These are phyloP conservation scores for Trypanosoma cruzi DNA, from an alignment of 208 protist species.

Conservation along the genomic window DNA sequence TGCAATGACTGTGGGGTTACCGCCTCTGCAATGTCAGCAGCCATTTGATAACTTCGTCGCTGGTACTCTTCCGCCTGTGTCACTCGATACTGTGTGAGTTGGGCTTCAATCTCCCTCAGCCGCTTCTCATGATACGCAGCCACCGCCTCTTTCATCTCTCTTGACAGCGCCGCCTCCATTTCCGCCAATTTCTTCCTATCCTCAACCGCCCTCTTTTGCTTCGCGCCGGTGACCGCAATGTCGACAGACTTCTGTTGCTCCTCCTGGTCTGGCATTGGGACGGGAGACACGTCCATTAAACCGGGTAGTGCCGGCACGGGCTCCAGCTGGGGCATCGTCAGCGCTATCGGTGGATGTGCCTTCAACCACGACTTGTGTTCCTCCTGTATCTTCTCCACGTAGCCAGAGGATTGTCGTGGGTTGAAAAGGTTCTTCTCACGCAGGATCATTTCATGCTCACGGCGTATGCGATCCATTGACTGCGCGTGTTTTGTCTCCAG, in stretches of 20 bases:
- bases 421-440: constrained; percentile 33
- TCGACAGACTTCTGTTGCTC: constrained; percentile 42
- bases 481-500: constrained; percentile 57
- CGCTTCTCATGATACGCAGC: constrained; percentile 17
- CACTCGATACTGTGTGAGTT: constrained; percentile 4
- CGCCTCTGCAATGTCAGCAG: constrained; percentile 1
- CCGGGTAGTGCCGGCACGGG: constrained; percentile 31
- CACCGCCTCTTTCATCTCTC: constrained; percentile 7
- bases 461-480: constrained; percentile 38
- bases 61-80: constrained; percentile 4
- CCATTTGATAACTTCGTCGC: neutral
- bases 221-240: constrained; percentile 19
- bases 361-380: constrained; percentile 47
- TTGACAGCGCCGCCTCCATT: constrained; percentile 22
- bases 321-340: constrained; percentile 29
- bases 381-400: constrained; percentile 32
- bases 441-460: constrained; percentile 41
- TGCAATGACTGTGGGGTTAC: neutral
- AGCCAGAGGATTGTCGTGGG: constrained; percentile 37
- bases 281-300: constrained; percentile 29
- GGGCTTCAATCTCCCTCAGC: constrained; percentile 9
- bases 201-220: constrained; percentile 16
- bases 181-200: constrained; percentile 28
- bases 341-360: constrained; percentile 28
- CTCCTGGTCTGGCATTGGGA: constrained; percentile 35